Evolutionary conservation across 306 rosid genomes (phyloP).

Genomic region (Acacia crassicarpa): DNA sequence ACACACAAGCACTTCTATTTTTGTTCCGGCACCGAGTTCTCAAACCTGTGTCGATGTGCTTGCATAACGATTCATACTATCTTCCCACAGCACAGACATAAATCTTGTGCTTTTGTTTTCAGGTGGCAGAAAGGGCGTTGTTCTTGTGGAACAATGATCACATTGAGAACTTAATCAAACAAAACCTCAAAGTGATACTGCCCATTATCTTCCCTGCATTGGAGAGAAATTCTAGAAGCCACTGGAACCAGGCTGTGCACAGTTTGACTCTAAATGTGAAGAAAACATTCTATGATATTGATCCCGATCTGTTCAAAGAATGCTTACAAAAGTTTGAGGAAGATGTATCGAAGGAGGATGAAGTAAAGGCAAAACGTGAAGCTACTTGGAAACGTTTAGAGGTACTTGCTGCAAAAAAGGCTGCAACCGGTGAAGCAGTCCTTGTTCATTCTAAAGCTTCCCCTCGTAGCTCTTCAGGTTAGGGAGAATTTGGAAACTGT

Average conservation of each 20-base stretch:
- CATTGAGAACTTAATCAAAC: constrained; percentile 58
- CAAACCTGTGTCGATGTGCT: not conserved
- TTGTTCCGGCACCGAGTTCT: not conserved
- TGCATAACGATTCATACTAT: not conserved
- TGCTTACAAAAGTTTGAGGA: constrained; percentile 52
- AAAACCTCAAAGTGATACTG: constrained; percentile 52
- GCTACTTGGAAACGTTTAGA: constrained; percentile 61
- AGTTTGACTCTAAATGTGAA: constrained; percentile 65
- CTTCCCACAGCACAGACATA: constrained; percentile 6
- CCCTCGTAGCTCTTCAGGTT: constrained; percentile 37
- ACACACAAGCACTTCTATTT: not conserved
- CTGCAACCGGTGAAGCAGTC: constrained; percentile 43
- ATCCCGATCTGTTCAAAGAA: constrained; percentile 55
- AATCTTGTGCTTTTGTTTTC: constrained; percentile 8
- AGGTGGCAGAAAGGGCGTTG: constrained; percentile 71
- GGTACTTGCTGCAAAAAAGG: constrained; percentile 52
- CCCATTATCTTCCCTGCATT: constrained; percentile 70
- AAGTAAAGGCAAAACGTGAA: constrained; percentile 42
- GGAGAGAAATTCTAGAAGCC: constrained; percentile 61
- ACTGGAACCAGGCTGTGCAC: constrained; percentile 76
- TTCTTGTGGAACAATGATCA: constrained; percentile 73
- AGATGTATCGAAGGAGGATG: constrained; percentile 46
- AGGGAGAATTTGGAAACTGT: constrained; percentile 35
- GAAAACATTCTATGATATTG: constrained; percentile 57
- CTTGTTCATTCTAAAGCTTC: constrained; percentile 30